Evolutionary conservation across 192 early-diverging fungal species (phyloP).

Genomic region (Physocladia obscura): DNA sequence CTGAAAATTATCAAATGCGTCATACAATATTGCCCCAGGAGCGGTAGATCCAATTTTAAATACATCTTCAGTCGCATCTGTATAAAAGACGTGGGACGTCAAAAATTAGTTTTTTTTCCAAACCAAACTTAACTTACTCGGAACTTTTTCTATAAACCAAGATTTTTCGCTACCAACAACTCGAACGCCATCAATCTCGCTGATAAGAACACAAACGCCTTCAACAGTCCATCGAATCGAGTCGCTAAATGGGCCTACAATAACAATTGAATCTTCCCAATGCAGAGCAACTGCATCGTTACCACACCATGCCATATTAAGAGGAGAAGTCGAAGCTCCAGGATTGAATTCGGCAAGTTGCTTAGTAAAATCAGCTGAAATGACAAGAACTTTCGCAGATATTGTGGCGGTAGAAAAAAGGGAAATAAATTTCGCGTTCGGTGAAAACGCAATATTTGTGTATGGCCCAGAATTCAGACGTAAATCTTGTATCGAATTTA

Average conservation of each 20-base stretch:
- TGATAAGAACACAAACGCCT: conserved; percentile 74
- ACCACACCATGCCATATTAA: conserved; percentile 75
- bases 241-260: conserved; percentile 94
- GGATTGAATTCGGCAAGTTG: conserved; percentile 84
- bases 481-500: conserved; percentile 76
- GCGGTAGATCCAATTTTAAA: conserved; percentile 95
- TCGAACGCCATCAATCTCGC: conserved; percentile 90
- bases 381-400: conserved; percentile 83
- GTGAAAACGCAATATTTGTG: conserved; percentile 81
- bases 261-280: conserved; percentile 77
- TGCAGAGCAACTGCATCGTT: conserved; percentile 87
- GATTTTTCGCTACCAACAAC: conserved; percentile 81
- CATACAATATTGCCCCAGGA: conserved; percentile 87
- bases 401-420: conserved; percentile 70
- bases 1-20: conserved; percentile 56
- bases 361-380: conserved; percentile 93
- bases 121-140: conserved; percentile 48
- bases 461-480: conserved; percentile 87
- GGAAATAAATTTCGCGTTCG: conserved; percentile 91
- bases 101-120: too few relatives aligned
- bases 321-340: conserved; percentile 40
- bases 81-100: neutral
- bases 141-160: conserved; percentile 87
- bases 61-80: conserved; percentile 72
- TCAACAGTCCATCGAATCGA: conserved; percentile 75